Percentiles rank a stretch among this genome's conserved stretches.
These are phyloP conservation scores for Penicillium fuscoglaucum DNA, from an alignment of 2,329 filamentous ascomycete species.

Conservation along the genomic window DNA sequence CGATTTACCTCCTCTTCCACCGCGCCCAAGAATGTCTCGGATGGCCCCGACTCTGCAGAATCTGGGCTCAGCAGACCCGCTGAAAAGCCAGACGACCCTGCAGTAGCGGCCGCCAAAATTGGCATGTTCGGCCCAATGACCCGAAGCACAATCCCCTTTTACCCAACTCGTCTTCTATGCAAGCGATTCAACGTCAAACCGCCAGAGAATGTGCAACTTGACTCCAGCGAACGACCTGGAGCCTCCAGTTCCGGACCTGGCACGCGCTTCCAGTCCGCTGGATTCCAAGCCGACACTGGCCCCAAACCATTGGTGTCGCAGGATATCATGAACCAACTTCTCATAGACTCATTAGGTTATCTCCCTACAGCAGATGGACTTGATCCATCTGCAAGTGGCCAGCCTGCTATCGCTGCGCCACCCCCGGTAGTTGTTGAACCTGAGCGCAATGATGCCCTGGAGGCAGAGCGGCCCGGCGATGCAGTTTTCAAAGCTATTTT, in stretches of 20 bases:
- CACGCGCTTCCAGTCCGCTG: conserved; percentile 35
- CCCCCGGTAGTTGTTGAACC: conserved; percentile 56
- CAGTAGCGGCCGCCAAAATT: conserved; percentile 80
- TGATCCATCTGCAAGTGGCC: conserved; percentile 14
- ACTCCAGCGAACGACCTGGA: conserved; percentile 46
- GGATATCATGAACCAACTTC: conserved; percentile 56
- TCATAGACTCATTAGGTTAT: conserved; percentile 43
- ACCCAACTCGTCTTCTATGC: conserved; percentile 81
- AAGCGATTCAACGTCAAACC: conserved; percentile 89
- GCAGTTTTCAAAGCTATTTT: conserved; percentile 92
- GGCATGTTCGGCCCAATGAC: conserved; percentile 95
- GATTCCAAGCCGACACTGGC: conserved; percentile 34
- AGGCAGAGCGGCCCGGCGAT: conserved; percentile 71
- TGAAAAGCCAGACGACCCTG: conserved; percentile 68
- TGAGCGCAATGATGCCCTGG: conserved; percentile 75
- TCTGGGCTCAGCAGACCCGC: conserved; percentile 50
- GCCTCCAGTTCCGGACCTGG: conserved; percentile 27
- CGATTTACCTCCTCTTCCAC: conserved; percentile 71
- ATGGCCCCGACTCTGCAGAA: conserved; percentile 34
- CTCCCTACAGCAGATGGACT: conserved; percentile 29
- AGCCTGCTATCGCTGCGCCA: conserved; percentile 16
- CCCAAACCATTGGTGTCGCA: conserved; percentile 54
- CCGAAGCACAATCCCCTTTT: conserved; percentile 68
- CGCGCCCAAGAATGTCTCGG: conserved; percentile 42
- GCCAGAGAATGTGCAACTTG: conserved; percentile 65